Evolutionary conservation across 352 stramenopile species (phyloP).

Genomic region (Pythium phragmitis): DNA sequence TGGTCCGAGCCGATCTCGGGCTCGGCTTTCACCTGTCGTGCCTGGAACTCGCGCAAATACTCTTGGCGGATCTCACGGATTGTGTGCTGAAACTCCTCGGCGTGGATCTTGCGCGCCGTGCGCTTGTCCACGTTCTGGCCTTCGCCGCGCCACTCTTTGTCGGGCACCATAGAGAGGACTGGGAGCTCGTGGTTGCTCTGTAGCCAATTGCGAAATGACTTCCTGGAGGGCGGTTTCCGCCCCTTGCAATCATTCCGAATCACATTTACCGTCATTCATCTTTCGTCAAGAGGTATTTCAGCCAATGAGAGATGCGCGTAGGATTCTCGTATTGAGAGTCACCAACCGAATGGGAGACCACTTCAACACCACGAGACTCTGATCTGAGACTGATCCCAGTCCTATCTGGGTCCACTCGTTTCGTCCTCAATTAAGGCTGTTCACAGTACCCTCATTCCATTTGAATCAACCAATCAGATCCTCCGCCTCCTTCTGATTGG

Average conservation of each 20-base stretch:
- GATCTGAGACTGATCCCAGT: neutral
- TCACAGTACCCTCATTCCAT: conserved; percentile 7
- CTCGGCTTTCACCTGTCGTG: conserved; percentile 24
- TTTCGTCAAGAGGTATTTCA: too few relatives aligned
- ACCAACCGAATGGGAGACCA: neutral
- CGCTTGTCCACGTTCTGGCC: conserved; percentile 80
- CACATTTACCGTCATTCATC: neutral
- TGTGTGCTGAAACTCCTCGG: conserved; percentile 47
- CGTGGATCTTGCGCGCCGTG: conserved; percentile 68
- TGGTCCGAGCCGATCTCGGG: conserved; percentile 31
- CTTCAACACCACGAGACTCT: neutral
- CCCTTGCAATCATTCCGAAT: too few relatives aligned
- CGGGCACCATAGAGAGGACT: conserved; percentile 45
- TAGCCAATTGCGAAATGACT: conserved; percentile 1
- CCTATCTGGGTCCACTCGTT: neutral
- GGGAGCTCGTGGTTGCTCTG: neutral
- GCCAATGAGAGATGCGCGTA: too few relatives aligned
- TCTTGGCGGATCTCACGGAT: conserved; percentile 43
- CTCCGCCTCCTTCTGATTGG: conserved; percentile 11
- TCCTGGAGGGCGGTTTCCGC: neutral
- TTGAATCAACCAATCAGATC: conserved; percentile 28
- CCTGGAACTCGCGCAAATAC: conserved; percentile 36
- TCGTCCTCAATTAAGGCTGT: conserved; percentile 8
- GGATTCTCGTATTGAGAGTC: neutral
- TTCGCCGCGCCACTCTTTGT: conserved; percentile 57